phyloP scores from a whole-genome alignment of 371 early-diverging fungal genomes.

The Dipsacomyces acuminosporus region DNA sequence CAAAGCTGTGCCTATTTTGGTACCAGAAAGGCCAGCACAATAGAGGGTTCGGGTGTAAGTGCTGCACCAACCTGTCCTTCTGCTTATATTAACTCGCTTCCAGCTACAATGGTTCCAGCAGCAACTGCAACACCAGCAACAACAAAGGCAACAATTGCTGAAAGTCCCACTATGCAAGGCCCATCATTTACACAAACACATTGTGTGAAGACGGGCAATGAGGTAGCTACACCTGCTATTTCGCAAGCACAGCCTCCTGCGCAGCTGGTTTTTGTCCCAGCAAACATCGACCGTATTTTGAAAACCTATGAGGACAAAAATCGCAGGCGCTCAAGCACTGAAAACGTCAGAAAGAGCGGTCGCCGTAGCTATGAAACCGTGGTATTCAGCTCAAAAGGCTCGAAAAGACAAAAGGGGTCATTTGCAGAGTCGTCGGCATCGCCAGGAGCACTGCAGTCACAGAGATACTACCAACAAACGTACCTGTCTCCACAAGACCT shows the following conservation, averaged over 20 bases:
- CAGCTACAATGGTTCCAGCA: background rate
- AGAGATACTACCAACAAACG: background rate
- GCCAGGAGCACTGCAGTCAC: too few species aligned
- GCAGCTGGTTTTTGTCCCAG: constrained; percentile 12
- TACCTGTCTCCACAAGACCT: background rate
- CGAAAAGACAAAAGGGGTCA: background rate
- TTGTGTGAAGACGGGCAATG: background rate
- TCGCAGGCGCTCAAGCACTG: constrained; percentile 1
- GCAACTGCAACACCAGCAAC: background rate
- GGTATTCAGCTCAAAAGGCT: background rate
- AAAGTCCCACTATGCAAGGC: background rate
- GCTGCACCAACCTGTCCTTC: background rate
- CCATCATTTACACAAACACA: background rate
- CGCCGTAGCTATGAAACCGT: background rate
- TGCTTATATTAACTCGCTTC: background rate
- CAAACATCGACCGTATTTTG: constrained; percentile 14
- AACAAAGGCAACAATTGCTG: background rate
- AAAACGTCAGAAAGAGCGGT: background rate
- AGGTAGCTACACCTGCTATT: background rate
- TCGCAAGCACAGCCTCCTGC: background rate
- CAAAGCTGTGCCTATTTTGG: background rate
- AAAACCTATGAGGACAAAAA: constrained; percentile 6
- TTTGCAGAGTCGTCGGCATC: background rate
- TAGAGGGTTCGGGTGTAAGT: background rate
- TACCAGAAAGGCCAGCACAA: background rate